Percentiles rank a stretch among this genome's conserved stretches.
Conservation (phyloP, 371 early-diverging fungal genomes). For the Rhizopus sp. region DNA sequence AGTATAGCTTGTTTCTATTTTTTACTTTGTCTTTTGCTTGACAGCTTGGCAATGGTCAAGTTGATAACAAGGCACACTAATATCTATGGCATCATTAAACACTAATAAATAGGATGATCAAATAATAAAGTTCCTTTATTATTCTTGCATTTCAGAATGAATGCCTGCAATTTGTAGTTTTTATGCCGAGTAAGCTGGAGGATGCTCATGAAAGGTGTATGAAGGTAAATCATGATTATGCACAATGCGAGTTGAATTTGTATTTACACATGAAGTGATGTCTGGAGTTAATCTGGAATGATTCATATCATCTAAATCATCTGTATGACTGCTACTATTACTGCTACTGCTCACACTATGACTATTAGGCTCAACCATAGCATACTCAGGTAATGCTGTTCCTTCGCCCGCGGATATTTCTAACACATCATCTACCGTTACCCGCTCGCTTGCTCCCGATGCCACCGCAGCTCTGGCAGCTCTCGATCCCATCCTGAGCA, state of each 20-base stretch:
- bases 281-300: background rate
- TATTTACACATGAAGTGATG: background rate
- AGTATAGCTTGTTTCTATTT: too few relatives aligned
- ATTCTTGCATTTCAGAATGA: too few relatives aligned
- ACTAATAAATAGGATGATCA: too few relatives aligned
- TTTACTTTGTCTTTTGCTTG: too few relatives aligned
- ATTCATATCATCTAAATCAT: constrained; percentile 6
- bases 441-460: constrained; percentile 36
- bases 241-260: background rate
- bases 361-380: background rate
- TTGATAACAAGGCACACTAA: too few relatives aligned
- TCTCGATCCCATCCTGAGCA: constrained; percentile 45
- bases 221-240: constrained; percentile 18
- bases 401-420: constrained; percentile 35
- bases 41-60: too few relatives aligned
- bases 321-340: background rate
- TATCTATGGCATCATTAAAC: too few relatives aligned
- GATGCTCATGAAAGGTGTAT: constrained; percentile 18
- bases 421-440: constrained; percentile 50
- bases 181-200: constrained; percentile 23
- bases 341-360: constrained; percentile 10
- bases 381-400: constrained; percentile 39
- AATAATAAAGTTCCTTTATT: background rate
- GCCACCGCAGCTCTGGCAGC: constrained; percentile 46
- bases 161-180: too few relatives aligned